These are phyloP conservation scores for Lanmaoa rubissima DNA, from an alignment of 768 basidiomycete genomes.

Conservation along the genomic window DNA sequence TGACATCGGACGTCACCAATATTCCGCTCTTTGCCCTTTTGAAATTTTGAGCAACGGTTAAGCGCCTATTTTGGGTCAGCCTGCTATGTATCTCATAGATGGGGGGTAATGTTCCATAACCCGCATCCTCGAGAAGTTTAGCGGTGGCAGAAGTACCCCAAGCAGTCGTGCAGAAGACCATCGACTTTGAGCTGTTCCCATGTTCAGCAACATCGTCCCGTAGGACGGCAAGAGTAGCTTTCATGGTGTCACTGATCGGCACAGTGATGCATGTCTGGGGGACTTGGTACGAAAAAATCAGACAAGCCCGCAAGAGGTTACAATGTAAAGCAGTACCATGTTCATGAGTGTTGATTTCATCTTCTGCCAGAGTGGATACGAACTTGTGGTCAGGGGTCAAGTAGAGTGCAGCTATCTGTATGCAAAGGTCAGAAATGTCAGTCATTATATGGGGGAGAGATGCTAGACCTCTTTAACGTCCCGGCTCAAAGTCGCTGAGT, in stretches of 20 bases:
- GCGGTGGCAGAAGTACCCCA: slow-evolving; percentile 48
- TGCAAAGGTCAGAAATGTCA: background rate
- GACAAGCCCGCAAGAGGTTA: background rate
- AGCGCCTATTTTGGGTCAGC: slow-evolving; percentile 48
- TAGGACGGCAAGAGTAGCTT: slow-evolving; percentile 41
- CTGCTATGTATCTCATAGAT: slow-evolving; percentile 58
- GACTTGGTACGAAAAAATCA: slow-evolving; percentile 31
- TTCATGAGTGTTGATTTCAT: slow-evolving; percentile 60
- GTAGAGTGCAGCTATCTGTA: slow-evolving; percentile 30
- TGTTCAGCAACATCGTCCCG: slow-evolving; percentile 34
- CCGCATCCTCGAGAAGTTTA: slow-evolving; percentile 35
- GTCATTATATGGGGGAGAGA: background rate
- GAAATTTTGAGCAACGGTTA: slow-evolving; percentile 50
- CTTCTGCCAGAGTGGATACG: slow-evolving; percentile 55
- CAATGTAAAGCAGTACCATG: slow-evolving; percentile 40
- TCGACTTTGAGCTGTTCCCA: slow-evolving; percentile 39
- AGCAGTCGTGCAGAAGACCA: slow-evolving; percentile 70
- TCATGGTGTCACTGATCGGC: slow-evolving; percentile 41
- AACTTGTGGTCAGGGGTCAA: slow-evolving; percentile 37
- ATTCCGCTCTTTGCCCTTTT: slow-evolving; percentile 42
- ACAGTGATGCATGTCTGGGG: slow-evolving; percentile 46
- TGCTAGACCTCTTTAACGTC: slow-evolving; percentile 53
- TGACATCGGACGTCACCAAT: slow-evolving; percentile 55
- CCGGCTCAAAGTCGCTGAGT: slow-evolving; percentile 73
- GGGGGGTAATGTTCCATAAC: slow-evolving; percentile 30